Evolutionary conservation across 495 filamentous ascomycete species (phyloP).

Genomic region (Cercophora newfieldiana): DNA sequence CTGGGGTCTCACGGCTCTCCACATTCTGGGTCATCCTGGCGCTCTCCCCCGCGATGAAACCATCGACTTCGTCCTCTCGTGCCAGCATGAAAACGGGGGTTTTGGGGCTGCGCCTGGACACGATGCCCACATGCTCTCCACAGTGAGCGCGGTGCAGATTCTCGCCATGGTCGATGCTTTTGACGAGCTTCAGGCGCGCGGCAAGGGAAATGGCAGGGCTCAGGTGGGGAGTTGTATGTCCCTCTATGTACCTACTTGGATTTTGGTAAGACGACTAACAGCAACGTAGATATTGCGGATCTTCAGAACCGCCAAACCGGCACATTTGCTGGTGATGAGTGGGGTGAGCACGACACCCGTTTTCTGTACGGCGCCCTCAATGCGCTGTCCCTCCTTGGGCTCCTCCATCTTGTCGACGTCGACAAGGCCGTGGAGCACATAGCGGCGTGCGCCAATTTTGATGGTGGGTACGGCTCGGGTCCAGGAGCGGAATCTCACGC

Average conservation of each 20-base stretch:
- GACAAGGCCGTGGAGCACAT: slow-evolving; percentile 76
- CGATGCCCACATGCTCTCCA: slow-evolving; percentile 93
- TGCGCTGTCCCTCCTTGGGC: slow-evolving; percentile 76
- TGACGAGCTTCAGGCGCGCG: slow-evolving; percentile 71
- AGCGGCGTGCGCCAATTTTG: slow-evolving; percentile 80
- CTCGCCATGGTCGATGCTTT: slow-evolving; percentile 81
- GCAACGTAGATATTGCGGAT: slow-evolving; percentile 69
- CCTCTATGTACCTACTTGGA: background rate
- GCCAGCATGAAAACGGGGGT: slow-evolving; percentile 81
- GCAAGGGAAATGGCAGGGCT: slow-evolving; percentile 67
- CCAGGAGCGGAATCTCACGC: slow-evolving; percentile 91
- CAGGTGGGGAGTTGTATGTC: slow-evolving; percentile 72
- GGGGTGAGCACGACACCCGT: slow-evolving; percentile 93
- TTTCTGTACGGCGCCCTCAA: slow-evolving; percentile 90
- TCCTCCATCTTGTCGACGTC: slow-evolving; percentile 71
- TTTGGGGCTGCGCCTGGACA: slow-evolving; percentile 94
- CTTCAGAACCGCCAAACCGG: slow-evolving; percentile 81
- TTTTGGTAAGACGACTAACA: background rate
- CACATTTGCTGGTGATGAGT: slow-evolving; percentile 89
- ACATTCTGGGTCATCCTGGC: slow-evolving; percentile 77
- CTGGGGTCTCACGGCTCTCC: slow-evolving; percentile 89
- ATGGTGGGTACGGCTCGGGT: slow-evolving; percentile 86
- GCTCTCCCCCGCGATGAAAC: slow-evolving; percentile 78
- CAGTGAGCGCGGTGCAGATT: slow-evolving; percentile 90
- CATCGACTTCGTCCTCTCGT: slow-evolving; percentile 88